A percentile compares a stretch with the other conserved stretches of the same genome.
phyloP scores from a whole-genome alignment of 495 filamentous ascomycete genomes.

The Amorphotheca resinae region DNA sequence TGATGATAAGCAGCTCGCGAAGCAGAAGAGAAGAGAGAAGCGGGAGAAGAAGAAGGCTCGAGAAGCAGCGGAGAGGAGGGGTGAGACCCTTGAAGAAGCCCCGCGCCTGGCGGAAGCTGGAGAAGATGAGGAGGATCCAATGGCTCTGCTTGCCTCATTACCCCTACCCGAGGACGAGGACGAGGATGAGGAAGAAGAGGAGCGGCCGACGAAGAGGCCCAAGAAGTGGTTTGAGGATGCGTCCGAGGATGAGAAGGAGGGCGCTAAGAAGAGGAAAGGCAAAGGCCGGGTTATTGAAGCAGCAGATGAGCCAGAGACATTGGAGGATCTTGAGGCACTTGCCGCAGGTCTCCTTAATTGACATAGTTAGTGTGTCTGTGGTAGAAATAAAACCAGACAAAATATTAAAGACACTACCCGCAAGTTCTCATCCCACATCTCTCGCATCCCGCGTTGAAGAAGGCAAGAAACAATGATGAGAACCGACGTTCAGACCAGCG shows the following conservation, averaged over 20 bases:
- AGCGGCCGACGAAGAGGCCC: constrained; percentile 30
- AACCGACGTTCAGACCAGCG: constrained; percentile 57
- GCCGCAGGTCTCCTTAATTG: constrained; percentile 59
- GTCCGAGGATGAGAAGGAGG: constrained; percentile 31
- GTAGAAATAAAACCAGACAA: background rate
- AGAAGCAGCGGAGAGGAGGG: constrained; percentile 41
- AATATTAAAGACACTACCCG: background rate
- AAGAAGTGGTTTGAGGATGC: constrained; percentile 38
- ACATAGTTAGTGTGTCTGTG: background rate
- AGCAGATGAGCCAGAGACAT: constrained; percentile 58
- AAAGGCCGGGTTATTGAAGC: constrained; percentile 39
- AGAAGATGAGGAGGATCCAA: constrained; percentile 30
- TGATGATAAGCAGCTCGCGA: constrained; percentile 66
- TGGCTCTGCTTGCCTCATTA: constrained; percentile 36
- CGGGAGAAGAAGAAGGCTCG: constrained; percentile 71
- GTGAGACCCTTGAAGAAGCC: constrained; percentile 26
- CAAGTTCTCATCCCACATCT: background rate
- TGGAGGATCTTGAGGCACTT: constrained; percentile 83
- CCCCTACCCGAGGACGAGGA: constrained; percentile 30
- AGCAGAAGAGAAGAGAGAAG: constrained; percentile 74
- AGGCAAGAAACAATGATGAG: background rate
- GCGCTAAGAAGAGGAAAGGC: constrained; percentile 30
- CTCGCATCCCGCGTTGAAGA: too few species aligned
- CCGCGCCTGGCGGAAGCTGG: constrained; percentile 30
- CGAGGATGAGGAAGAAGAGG: constrained; percentile 25